Base-by-base conservation (phyloP, 805 yeast genomes). In the Monosporozyma siamensis region DNA sequence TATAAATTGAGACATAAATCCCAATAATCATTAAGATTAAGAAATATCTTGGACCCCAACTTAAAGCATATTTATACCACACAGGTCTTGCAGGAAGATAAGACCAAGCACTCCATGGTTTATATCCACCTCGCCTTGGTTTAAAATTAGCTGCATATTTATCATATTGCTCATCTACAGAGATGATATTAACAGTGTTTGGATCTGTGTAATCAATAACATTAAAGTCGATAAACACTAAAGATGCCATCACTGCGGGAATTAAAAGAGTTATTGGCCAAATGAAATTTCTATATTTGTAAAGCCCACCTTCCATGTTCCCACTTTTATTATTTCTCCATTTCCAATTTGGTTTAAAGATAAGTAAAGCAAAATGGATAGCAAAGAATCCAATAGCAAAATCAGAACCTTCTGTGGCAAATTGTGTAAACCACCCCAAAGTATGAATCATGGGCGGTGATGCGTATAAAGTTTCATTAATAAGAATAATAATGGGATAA, bases 321-420 rank as follows among this genome's bases (percentile, higher is more conserved):
- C 63, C 63, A 20, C 64, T 58, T 44, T 64, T 58, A 10, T 53
- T 54, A 44, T 58, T 59, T 37, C 62, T 60, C 50, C 72, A 68
- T 44, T 67, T 70, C 44, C 70, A 68, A 23, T 67, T 69, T 1
- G 90, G 86, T 45, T 68, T 66, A 59, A 85, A 83, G 4, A 88
- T 81, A 24, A 86, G 64, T 34, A 87, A 56, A 22, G 78, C 85
- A 8, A 90, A 82, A 62, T 88, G 95, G 12, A 87, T 63, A 1
- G 96, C 95, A 63, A 88, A 82, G 27, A 81, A 72, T 25, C 86
- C 65, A 41, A 87, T 88, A 14, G 92, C 88, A 27, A 86, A 56
- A 61, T 88, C 97, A 1, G 89, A 87, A 17, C 95, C 95, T 61
- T 85, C 94, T 11, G 83, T 81, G 18, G 86, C 72, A 31, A 79